phyloP scores from a whole-genome alignment of 2,329 filamentous ascomycete genomes.

The Chaetomium sp. region DNA sequence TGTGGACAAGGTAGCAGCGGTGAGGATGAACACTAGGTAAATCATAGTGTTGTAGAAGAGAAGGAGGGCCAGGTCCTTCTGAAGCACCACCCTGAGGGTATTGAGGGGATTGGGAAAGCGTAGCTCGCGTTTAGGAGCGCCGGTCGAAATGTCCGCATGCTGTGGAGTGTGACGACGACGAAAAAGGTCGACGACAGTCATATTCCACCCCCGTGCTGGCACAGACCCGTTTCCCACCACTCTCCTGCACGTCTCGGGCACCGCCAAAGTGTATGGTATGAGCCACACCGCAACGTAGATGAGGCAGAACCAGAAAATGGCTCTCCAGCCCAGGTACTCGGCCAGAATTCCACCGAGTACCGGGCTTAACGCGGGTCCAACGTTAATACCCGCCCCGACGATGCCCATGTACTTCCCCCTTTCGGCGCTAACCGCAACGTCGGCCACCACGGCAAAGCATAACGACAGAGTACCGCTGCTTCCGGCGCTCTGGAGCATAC shows the following conservation, averaged over 20 bases:
- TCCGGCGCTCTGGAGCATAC: conserved; percentile 64
- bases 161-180: conserved; percentile 41
- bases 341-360: conserved; percentile 66
- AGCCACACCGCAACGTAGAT: conserved; percentile 56
- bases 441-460: conserved; percentile 70
- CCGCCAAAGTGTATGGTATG: conserved; percentile 55
- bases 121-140: conserved; percentile 45
- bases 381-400: conserved; percentile 59
- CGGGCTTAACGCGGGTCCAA: conserved; percentile 59
- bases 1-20: conserved; percentile 56
- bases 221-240: conserved; percentile 66
- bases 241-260: conserved; percentile 62
- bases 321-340: conserved; percentile 66
- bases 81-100: conserved; percentile 54
- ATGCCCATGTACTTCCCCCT: conserved; percentile 73
- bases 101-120: conserved; percentile 60
- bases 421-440: conserved; percentile 69
- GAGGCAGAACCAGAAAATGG: conserved; percentile 69
- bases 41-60: conserved; percentile 56
- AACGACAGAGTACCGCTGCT: conserved; percentile 72
- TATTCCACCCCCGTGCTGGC: conserved; percentile 59
- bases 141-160: neutral
- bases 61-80: conserved; percentile 60
- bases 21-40: conserved; percentile 59
- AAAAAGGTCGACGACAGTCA: conserved; percentile 56